phyloP scores from a whole-genome alignment of 2,329 filamentous ascomycete genomes.

The Madurella fahalii region DNA sequence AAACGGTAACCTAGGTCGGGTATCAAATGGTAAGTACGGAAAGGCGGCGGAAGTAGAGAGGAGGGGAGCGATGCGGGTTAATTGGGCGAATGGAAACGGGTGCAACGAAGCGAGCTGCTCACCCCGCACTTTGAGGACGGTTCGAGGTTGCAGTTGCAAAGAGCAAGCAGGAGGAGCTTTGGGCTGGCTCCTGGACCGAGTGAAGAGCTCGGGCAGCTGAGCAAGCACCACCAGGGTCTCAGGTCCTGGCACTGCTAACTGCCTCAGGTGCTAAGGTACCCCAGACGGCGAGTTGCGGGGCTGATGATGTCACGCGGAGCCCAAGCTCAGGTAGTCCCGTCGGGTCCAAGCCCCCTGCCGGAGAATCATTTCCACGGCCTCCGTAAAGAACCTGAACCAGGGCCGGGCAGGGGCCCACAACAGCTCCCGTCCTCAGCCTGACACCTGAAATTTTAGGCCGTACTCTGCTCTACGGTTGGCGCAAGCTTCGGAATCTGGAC shows the following conservation, averaged over 20 bases:
- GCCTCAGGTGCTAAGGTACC: neutral
- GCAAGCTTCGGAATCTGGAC: conserved; percentile 24
- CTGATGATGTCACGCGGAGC: conserved; percentile 23
- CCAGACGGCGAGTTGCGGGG: conserved; percentile 18
- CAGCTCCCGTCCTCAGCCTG: neutral
- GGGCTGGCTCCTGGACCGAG: no score
- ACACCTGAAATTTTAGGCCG: conserved; percentile 20
- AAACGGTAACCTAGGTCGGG: conserved; percentile 8
- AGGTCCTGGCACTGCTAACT: neutral
- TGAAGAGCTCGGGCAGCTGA: conserved; percentile 4
- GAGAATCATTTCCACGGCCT: conserved; percentile 20
- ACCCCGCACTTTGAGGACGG: conserved; percentile 28
- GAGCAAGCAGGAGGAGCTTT: conserved; percentile 6
- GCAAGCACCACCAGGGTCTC: neutral
- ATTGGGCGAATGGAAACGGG: conserved; percentile 18
- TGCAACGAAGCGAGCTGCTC: conserved; percentile 11
- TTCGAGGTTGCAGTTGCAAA: conserved; percentile 4
- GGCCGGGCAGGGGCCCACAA: neutral
- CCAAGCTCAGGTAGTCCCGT: no score
- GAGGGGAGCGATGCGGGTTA: conserved; percentile 23
- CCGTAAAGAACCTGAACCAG: no score
- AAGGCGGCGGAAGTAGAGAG: conserved; percentile 7
- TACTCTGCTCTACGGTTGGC: conserved; percentile 1
- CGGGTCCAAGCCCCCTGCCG: neutral
- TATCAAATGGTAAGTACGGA: neutral